A percentile compares a stretch with the other conserved stretches of the same genome.
phyloP scores from a whole-genome alignment of 768 basidiomycete species.

The Podaxis pistillaris region DNA sequence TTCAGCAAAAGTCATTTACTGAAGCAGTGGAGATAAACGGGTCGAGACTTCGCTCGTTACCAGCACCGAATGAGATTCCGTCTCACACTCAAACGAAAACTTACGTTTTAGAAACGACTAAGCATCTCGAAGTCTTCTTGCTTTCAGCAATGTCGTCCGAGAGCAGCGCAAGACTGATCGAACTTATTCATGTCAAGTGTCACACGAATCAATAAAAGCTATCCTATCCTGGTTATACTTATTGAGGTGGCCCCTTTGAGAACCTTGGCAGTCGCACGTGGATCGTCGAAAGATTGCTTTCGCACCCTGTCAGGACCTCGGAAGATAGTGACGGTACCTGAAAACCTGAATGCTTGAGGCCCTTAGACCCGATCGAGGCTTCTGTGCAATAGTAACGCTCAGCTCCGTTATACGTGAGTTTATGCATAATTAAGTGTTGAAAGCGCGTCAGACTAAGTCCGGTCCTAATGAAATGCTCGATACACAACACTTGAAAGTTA shows the following conservation, averaged over 20 bases:
- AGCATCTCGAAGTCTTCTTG: background rate
- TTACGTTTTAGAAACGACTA: constrained; percentile 1
- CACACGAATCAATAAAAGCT: background rate
- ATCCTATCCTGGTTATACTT: background rate
- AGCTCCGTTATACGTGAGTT: background rate
- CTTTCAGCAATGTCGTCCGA: background rate
- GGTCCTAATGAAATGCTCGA: too few relatives aligned
- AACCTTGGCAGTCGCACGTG: background rate
- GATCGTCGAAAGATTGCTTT: background rate
- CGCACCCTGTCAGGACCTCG: background rate
- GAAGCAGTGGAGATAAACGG: background rate
- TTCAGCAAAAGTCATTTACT: background rate
- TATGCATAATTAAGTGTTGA: too few relatives aligned
- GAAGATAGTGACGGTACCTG: background rate
- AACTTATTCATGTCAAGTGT: background rate
- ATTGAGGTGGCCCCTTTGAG: background rate
- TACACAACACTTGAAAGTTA: background rate
- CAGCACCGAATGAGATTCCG: background rate
- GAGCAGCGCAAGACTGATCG: background rate
- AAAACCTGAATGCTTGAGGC: background rate
- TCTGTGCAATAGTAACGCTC: background rate
- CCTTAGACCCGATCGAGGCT: background rate
- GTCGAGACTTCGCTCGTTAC: background rate
- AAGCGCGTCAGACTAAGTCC: too few relatives aligned
- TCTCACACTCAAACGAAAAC: background rate